These are phyloP conservation scores for Bolboschoenoplectus hybrid DNA, from an alignment of 202 grass and related monocot species.

Conservation along the genomic window DNA sequence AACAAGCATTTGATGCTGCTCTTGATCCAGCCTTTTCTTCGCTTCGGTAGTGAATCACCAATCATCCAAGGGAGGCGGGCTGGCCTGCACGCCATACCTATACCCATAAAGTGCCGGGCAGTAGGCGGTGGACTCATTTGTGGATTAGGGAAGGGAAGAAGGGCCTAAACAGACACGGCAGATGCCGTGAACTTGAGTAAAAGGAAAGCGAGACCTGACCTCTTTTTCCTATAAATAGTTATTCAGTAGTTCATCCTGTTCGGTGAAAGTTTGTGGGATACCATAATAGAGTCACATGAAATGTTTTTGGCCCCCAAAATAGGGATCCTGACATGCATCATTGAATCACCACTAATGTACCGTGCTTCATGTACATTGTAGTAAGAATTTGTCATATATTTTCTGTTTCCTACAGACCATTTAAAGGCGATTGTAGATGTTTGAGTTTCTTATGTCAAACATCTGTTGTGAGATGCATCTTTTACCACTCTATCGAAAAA, in stretches of 20 bases:
- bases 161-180: too few species aligned
- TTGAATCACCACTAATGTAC: background rate
- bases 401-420: background rate
- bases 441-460: background rate
- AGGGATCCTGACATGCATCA: background rate
- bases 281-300: constrained; percentile 11
- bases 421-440: background rate
- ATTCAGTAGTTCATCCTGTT: background rate
- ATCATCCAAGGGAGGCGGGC: too few species aligned
- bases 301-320: background rate
- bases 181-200: background rate
- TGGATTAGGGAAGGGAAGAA: too few species aligned
- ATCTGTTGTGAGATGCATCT: background rate
- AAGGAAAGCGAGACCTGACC: background rate
- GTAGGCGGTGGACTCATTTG: too few species aligned
- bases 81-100: too few species aligned
- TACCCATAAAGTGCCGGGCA: too few species aligned
- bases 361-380: background rate
- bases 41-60: too few species aligned
- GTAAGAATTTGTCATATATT: background rate
- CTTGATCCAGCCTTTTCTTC: too few species aligned
- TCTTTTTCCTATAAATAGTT: background rate
- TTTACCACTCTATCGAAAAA: background rate
- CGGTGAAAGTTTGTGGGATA: background rate
- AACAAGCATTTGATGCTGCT: too few species aligned